Conservation (phyloP, 345 rosid species). For the Aurinia saxatilis region DNA sequence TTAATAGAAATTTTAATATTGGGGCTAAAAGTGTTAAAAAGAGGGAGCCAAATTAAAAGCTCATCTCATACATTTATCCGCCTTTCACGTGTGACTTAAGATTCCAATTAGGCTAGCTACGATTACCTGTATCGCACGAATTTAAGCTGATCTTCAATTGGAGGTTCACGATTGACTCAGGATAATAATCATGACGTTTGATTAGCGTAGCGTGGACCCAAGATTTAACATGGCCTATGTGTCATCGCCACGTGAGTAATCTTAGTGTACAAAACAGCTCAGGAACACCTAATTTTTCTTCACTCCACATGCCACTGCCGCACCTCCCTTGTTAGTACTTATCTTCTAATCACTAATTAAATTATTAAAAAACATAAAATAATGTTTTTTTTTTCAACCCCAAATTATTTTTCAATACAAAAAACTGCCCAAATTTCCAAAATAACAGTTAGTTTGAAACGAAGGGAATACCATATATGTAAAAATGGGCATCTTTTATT, state of each 20-base stretch:
- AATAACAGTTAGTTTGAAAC: too few relatives aligned
- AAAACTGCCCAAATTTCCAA: too few relatives aligned
- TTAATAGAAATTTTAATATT: too few relatives aligned
- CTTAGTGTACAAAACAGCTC: constrained; percentile 32
- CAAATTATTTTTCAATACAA: not conserved
- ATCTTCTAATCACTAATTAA: constrained; percentile 17
- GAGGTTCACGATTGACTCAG: constrained; percentile 16
- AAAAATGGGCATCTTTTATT: too few relatives aligned
- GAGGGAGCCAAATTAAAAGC: constrained; percentile 8
- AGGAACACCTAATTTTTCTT: constrained; percentile 20
- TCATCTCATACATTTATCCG: constrained; percentile 16
- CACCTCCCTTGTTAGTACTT: not conserved
- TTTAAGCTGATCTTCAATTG: not conserved
- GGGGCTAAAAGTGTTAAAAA: not conserved
- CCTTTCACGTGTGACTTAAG: constrained; percentile 33
- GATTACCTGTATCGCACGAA: constrained; percentile 22
- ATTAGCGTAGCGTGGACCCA: not conserved
- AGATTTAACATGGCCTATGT: constrained; percentile 10
- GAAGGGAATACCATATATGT: too few relatives aligned
- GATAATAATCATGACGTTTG: constrained; percentile 21
- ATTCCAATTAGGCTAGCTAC: constrained; percentile 21
- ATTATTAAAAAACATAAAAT: constrained; percentile 12
- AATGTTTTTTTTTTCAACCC: not conserved
- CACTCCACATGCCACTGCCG: constrained; percentile 21
- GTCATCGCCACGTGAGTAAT: constrained; percentile 31